Base-by-base conservation (phyloP, 1,139 yeast species). In the Schwanniomyces etchellsii region DNA sequence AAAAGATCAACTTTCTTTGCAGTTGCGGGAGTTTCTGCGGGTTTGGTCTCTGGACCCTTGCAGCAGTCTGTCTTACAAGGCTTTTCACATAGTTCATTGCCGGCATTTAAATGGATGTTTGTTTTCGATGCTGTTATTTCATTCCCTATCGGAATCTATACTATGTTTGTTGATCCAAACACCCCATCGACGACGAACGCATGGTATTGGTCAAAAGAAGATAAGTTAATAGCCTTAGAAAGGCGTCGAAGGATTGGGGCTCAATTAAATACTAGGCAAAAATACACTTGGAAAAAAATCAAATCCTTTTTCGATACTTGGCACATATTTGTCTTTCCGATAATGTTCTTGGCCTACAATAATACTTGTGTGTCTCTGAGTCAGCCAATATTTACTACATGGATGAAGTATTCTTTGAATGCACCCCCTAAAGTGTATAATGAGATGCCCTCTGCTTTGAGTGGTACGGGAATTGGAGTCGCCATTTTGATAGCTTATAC, bases 71-170 rank as follows among this genome's bases (percentile, higher is more conserved):
- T 71, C 12, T 43, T 67, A 15, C 43, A 44, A 2, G 47, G 50
- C 12, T 51, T 54, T 45, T 17, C 25, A 4, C 16, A 30, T 7
- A 24, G 32, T 4, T 18, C 21, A 3, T 22, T 35, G 12, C 39
- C 38, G 4, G 65, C 73, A 1, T 74, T 74, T 64, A 66, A 69
- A 42, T 70, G 77, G 74, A 60, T 71, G 44, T 74, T 72, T 36
- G 59, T 74, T 14, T 58, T 73, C 37, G 78, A 74, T 42, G 77
- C 75, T 3, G 50, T 66, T 11, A 58, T 74, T 28, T 63, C 77
- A 3, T 50, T 70, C 20, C 77, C 77, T 0, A 53, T 70, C 17
- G 75, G 68, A 2, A 31, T 68, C 13, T 67, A 63, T 40, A 55
- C 68, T 27, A 49, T 66, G 52, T 29, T 57, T 18, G 64, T 54